Base-by-base conservation (phyloP, 257 asterid genomes). In the Forsythia suspensa region DNA sequence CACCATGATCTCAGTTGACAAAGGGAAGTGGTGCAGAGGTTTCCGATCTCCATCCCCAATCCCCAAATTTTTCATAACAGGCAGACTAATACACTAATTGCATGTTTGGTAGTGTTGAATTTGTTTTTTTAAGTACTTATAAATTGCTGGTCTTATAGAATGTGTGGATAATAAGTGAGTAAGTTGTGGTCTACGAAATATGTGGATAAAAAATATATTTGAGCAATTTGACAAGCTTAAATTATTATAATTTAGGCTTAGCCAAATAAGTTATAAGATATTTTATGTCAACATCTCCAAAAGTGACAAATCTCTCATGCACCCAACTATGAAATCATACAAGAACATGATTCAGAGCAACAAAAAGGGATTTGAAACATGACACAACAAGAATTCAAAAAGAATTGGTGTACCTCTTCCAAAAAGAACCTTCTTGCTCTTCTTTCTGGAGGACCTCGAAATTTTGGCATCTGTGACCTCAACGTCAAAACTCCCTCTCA, bases 391-490 rank as follows among this genome's bases (percentile, higher is more conserved):
- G 79, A 76, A 80, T 69, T 65, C 43, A n/a, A 65, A 41, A 72
- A 75, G 43, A 73, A 67, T 69, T 39, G 55, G 2, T 73, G 73
- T 84, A 94, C 99, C 99, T 88, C 80, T 87, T 77, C 85, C 73
- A 18, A 86, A 91, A 66, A 87, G 91, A 84, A 80, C 88, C 85
- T 91, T 96, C 85, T 92, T 92, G 86, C 91, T 91, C 83, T 90
- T 90, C 88, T 86, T 94, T 86, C 87, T 88, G n/a, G 91, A 75
- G 36, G 90, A 76, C 80, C 88, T 85, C 34, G 78, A 82, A 74
- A 80, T 77, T 80, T 86, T 90, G 75, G 71, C 79, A 21, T 83
- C 86, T 18, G 83, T 43, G 70, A 79, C 85, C 76, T 88, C 89
- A 73, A 73, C 43, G 75, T 84, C 86, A 72, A 82, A 69, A 69